These are phyloP conservation scores for Claviceps sorghi DNA, from an alignment of 2,329 filamentous ascomycete genomes.

Conservation along the genomic window DNA sequence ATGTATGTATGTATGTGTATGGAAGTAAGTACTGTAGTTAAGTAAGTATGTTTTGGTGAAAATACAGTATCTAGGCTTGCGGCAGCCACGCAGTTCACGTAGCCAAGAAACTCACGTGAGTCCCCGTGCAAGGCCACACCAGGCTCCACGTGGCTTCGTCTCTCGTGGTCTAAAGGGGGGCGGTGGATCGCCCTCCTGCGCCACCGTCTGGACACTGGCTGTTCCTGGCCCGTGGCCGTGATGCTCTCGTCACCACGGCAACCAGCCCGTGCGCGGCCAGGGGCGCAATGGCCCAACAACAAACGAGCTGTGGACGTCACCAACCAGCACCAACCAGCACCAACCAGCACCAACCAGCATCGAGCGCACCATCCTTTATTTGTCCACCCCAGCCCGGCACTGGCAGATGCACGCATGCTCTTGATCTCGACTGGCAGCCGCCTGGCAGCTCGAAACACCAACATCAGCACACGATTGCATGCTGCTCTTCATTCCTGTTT, in stretches of 20 bases:
- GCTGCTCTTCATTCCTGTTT: neutral
- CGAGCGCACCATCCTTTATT: neutral
- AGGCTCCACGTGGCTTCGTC: neutral
- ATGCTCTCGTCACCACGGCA: neutral
- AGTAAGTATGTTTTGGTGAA: too few relatives aligned
- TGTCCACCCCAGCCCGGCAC: neutral
- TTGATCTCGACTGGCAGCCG: neutral
- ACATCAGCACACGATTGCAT: neutral
- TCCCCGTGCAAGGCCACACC: neutral
- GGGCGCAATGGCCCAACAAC: constrained; percentile 5
- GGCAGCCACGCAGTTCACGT: neutral
- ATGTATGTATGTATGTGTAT: too few relatives aligned
- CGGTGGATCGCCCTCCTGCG: neutral
- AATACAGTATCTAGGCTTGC: too few relatives aligned
- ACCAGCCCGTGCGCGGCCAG: neutral
- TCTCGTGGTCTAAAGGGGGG: neutral
- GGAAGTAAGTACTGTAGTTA: too few relatives aligned
- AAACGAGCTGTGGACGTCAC: constrained; percentile 7
- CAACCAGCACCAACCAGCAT: too few relatives aligned
- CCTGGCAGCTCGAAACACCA: neutral
- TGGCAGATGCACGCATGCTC: neutral
- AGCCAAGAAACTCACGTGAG: neutral
- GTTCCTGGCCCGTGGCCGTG: neutral
- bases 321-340: neutral
- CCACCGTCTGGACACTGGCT: too few relatives aligned